Percentiles rank a stretch among this genome's conserved stretches.
These are phyloP conservation scores for Escovopsis sp. DNA, from an alignment of 2,329 filamentous ascomycete genomes.

Conservation along the genomic window DNA sequence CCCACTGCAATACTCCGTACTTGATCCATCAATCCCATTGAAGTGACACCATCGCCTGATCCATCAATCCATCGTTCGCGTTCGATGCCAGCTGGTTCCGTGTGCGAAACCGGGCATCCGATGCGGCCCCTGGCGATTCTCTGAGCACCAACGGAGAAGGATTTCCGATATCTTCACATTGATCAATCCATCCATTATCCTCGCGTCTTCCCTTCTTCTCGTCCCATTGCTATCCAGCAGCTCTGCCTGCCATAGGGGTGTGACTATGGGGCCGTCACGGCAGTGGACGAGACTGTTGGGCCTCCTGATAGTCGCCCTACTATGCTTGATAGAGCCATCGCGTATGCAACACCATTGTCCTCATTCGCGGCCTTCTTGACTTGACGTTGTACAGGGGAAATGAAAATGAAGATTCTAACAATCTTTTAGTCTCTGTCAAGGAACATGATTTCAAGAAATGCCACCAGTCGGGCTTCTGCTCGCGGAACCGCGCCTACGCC, in stretches of 20 bases:
- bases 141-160: no score
- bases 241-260: conserved; percentile 28
- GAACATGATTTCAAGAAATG: conserved; percentile 97
- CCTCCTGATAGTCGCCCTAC: conserved; percentile 38
- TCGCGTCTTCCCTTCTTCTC: no score
- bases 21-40: no score
- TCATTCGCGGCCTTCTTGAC: conserved; percentile 5
- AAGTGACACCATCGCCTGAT: no score
- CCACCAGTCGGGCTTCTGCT: conserved; percentile 91
- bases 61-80: no score
- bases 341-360: conserved; percentile 30
- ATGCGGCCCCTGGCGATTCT: no score
- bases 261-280: conserved; percentile 34
- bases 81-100: no score
- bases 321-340: conserved; percentile 47
- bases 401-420: background rate
- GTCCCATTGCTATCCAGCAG: background rate
- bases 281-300: conserved; percentile 52
- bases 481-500: conserved; percentile 81
- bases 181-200: no score
- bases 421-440: conserved; percentile 67
- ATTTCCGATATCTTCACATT: no score
- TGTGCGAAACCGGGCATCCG: no score
- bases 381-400: conserved; percentile 6
- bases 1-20: no score